phyloP scores from a whole-genome alignment of 2,329 filamentous ascomycete genomes.

The Fusarium sp. region DNA sequence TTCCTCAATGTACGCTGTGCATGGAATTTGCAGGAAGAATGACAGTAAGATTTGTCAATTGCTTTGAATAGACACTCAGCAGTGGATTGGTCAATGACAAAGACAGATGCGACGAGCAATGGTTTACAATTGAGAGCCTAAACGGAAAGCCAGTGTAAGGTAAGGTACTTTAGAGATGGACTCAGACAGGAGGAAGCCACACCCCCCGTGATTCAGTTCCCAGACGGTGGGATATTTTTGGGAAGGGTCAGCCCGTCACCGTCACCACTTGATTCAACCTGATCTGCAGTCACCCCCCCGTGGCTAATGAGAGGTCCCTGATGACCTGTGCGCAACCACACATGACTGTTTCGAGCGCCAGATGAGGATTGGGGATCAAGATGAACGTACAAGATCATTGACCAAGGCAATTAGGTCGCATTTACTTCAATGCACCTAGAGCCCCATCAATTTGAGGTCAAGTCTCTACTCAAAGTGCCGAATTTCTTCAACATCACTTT shows the following conservation, averaged over 20 bases:
- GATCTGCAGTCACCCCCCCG: conserved; percentile 33
- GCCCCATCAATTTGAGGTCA: conserved; percentile 9
- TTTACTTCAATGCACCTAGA: conserved; percentile 8
- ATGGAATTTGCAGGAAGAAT: background rate
- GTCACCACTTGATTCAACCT: background rate
- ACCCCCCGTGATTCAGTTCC: conserved; percentile 30
- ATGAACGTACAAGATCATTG: conserved; percentile 3
- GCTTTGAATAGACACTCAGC: background rate
- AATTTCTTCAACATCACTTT: conserved; percentile 1
- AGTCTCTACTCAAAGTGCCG: background rate
- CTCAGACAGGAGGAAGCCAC: conserved; percentile 25
- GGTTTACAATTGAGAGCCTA: conserved; percentile 30
- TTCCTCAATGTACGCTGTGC: conserved; percentile 16
- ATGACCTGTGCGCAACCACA: conserved; percentile 40
- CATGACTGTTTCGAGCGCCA: conserved; percentile 35
- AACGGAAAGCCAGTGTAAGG: conserved; percentile 1
- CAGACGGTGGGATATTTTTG: conserved; percentile 46
- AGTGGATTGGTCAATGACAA: conserved; percentile 16
- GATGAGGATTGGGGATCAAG: conserved; percentile 15
- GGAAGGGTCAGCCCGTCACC: conserved; percentile 42
- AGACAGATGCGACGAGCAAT: conserved; percentile 15
- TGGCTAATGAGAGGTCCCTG: conserved; percentile 39
- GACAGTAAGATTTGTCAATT: conserved; percentile 18
- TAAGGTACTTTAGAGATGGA: too few species aligned
- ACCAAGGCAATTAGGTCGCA: conserved; percentile 7